Percentiles rank a stretch among this genome's conserved stretches.
These are phyloP conservation scores for Cystofilobasidium bisporidii DNA, from an alignment of 768 basidiomycete species.

Conservation along the genomic window DNA sequence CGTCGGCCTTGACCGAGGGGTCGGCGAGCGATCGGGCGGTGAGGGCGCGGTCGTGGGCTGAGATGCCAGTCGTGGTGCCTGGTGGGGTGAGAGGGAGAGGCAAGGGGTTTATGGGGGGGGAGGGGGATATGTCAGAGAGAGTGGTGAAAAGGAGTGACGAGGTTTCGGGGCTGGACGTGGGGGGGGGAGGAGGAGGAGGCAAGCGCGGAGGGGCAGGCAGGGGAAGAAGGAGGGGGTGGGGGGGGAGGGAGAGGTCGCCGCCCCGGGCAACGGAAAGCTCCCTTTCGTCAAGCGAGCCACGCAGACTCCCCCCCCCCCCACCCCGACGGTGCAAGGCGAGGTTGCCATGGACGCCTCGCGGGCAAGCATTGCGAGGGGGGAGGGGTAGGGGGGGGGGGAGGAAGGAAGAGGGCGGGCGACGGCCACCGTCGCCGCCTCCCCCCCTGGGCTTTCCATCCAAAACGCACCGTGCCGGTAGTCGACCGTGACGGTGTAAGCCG, in stretches of 20 bases:
- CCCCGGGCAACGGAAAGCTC: too few relatives aligned
- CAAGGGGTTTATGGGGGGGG: neutral
- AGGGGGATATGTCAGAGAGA: too few relatives aligned
- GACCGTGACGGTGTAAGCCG: conserved; percentile 91
- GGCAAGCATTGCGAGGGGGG: neutral
- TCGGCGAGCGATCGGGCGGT: conserved; percentile 72
- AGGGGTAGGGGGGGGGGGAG: neutral
- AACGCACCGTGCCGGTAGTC: conserved; percentile 76
- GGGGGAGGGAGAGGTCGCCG: neutral
- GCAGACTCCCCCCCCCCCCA: too few relatives aligned
- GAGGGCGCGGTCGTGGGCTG: conserved; percentile 84
- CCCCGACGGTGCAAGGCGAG: too few relatives aligned
- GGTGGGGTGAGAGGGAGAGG: conserved; percentile 19
- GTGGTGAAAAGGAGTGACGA: too few relatives aligned
- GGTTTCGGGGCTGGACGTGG: too few relatives aligned
- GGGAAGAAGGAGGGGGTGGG: neutral
- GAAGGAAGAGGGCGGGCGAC: neutral
- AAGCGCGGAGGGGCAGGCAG: neutral
- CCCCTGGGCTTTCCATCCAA: too few relatives aligned
- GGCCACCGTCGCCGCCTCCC: too few relatives aligned
- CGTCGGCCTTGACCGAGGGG: conserved; percentile 47
- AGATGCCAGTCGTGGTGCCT: conserved; percentile 94
- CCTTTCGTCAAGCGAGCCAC: too few relatives aligned
- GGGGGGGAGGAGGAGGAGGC: neutral
- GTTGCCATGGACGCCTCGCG: too few relatives aligned